Conservation (phyloP, 2,329 filamentous ascomycete species). For the Ophiostoma australiae region DNA sequence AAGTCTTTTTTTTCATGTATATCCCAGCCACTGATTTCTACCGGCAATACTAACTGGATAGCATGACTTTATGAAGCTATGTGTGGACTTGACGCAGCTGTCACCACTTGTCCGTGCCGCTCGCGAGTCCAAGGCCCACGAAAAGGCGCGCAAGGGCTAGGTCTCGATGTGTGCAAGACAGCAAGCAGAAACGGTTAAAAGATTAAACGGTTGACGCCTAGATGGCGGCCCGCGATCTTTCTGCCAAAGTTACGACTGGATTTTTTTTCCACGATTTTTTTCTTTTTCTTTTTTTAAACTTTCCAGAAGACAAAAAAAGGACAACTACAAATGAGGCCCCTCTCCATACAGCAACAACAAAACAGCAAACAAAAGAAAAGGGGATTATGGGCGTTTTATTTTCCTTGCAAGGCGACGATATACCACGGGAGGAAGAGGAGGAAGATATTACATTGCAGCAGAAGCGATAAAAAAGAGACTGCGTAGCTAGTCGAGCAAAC, state of each 20-base stretch:
- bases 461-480: not conserved
- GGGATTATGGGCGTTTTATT: not conserved
- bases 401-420: constrained; percentile 12
- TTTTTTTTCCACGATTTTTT: not conserved
- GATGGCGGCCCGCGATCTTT: not conserved
- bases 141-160: constrained; percentile 67
- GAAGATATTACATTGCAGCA: not conserved
- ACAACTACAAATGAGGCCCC: not conserved
- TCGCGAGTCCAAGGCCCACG: constrained; percentile 76
- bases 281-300: not conserved
- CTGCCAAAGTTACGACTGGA: not conserved
- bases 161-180: not conserved
- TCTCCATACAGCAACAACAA: not conserved
- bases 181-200: constrained; percentile 27
- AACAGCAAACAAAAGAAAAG: not conserved
- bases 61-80: constrained; percentile 77
- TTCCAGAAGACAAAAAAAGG: not conserved
- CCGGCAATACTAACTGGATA: constrained; percentile 36
- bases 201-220: not conserved
- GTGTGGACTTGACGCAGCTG: constrained; percentile 68
- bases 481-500: not conserved
- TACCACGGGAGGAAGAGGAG: constrained; percentile 7
- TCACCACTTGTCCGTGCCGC: constrained; percentile 84
- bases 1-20: constrained; percentile 38
- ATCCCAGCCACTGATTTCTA: constrained; percentile 19